Conservation (phyloP, 2,329 filamentous ascomycete genomes). For the Penicillium sp. region DNA sequence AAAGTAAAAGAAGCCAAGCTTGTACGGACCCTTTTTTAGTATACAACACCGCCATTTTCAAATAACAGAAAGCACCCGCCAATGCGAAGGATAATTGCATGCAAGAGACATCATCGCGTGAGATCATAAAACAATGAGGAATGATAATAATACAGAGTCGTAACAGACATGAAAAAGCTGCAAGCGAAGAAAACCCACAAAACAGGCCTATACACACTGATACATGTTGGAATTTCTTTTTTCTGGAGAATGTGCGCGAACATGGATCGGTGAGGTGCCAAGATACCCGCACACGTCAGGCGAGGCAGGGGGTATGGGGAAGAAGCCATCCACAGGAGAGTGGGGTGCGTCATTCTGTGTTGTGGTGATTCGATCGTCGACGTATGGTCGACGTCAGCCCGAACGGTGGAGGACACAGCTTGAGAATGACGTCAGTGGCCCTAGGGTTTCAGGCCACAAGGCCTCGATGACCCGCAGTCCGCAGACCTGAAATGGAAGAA, state of each 20-base stretch:
- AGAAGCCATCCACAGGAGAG: background rate
- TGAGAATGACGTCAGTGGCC: conserved; percentile 12
- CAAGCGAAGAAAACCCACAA: conserved; percentile 16
- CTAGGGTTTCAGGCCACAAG: conserved; percentile 16
- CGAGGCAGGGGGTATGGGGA: background rate
- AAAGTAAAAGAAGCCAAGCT: background rate
- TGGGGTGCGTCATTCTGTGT: conserved; percentile 17
- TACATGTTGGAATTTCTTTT: conserved; percentile 7
- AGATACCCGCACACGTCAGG: conserved; percentile 20
- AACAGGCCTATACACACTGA: conserved; percentile 14
- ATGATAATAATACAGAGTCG: conserved; percentile 19
- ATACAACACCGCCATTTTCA: conserved; percentile 8
- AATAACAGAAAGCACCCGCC: conserved; percentile 14
- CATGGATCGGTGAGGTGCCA: conserved; percentile 10
- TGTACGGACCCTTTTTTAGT: conserved; percentile 2
- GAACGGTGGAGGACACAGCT: background rate
- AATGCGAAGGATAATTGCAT: conserved; percentile 19
- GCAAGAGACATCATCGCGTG: conserved; percentile 20
- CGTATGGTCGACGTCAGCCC: conserved; percentile 19
- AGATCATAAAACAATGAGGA: conserved; percentile 20
- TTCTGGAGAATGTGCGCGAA: background rate
- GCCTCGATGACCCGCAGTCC: conserved; percentile 6
- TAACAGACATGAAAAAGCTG: conserved; percentile 22
- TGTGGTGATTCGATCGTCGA: conserved; percentile 14
- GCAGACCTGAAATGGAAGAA: conserved; percentile 9